Conservation (phyloP, 192 early-diverging fungal genomes). For the Rhizophagus clarus region DNA sequence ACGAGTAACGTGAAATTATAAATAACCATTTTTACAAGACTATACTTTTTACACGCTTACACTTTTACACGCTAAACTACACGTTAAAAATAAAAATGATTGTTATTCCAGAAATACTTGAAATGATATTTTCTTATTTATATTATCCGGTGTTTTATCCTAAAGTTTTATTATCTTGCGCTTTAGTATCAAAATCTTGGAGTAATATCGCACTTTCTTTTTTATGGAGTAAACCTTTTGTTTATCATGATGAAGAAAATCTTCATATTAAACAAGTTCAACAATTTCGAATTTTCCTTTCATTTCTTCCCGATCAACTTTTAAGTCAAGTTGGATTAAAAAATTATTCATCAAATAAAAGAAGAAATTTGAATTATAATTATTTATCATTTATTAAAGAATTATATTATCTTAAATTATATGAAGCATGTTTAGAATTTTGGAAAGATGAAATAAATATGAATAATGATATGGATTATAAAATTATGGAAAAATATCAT, state of each 20-base stretch:
- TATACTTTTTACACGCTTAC: too few relatives aligned
- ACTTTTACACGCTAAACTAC: too few relatives aligned
- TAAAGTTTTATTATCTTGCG: background rate
- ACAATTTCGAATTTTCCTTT: background rate
- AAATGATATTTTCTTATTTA: background rate
- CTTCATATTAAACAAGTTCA: background rate
- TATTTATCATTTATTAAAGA: too few relatives aligned
- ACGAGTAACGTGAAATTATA: too few relatives aligned
- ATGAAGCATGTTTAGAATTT: background rate
- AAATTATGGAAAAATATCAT: too few relatives aligned
- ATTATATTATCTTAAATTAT: background rate
- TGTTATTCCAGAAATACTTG: background rate
- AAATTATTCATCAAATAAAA: background rate
- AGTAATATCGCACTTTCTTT: background rate
- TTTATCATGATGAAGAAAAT: background rate
- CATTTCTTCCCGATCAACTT: background rate
- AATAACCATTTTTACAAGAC: too few relatives aligned
- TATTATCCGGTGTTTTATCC: background rate
- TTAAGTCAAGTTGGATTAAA: background rate
- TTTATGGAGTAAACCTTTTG: background rate
- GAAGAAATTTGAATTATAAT: too few relatives aligned
- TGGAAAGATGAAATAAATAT: background rate
- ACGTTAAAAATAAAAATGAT: background rate
- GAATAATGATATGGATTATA: background rate
- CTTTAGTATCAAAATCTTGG: background rate